Base-by-base conservation (phyloP, 768 basidiomycete genomes). In the Flagelloscypha sp. region DNA sequence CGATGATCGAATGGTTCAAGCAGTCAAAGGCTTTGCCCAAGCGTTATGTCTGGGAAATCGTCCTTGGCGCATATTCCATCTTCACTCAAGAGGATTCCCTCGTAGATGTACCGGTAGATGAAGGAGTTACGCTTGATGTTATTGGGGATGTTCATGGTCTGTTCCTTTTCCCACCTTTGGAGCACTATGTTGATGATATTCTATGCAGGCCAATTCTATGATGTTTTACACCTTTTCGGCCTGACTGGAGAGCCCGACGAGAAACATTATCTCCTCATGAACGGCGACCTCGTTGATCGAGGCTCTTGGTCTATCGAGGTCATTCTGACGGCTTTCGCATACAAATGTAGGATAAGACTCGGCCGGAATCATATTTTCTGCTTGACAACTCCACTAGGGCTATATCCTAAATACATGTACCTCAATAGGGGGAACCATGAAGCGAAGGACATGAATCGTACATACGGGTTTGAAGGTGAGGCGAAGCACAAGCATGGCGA, bases 341-440 rank as follows among this genome's bases (percentile, higher is more conserved):
- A 84, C 61, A 99, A 99, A 69, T 98, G 87, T 83, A 46, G 51
- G 79, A n/a, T 57, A 33, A 5, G 24, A 17, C 30, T 30, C 10
- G n/a, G 11, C 28, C 27, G 31, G 21, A 18, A 33, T 20, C 4
- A 9, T 24, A 29, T 33, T 33, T 16, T 23, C 21, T 16, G 24
- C 41, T 28, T 30, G 30, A 39, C 42, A 45, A 35, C 19, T 25
- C 36, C n/a, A 19, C 42, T 47, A 89, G 88, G 93, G 93, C 62
- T 97, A 37, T 90, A 87, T 59, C 94, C 94, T 3, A 75, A 75
- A 38, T 75, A 67, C 39, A 87, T 97, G 70, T 94, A 74, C 57
- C 76, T 99, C 54, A 98, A 99, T 56, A 76, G 94, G 44, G 94
- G 94, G 12, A 98, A 97, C 61, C 94, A 98, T 52, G 90, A 94